Percentiles rank a stretch among this genome's conserved stretches.
Evolutionary conservation across 345 rosid genomes (phyloP).

Genomic region (Physaria fendleri): DNA sequence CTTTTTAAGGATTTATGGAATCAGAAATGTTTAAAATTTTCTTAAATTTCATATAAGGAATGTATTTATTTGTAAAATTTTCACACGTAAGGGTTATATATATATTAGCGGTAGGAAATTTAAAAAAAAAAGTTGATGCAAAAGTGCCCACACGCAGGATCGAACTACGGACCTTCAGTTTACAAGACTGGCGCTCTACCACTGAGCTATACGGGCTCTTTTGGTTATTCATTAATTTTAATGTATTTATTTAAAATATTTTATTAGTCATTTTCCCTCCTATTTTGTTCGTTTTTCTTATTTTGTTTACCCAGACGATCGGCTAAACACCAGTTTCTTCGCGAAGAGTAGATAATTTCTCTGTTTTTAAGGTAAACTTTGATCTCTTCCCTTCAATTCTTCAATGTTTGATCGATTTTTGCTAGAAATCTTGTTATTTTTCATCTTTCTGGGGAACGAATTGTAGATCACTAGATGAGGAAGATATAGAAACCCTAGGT

Average conservation of each 20-base stretch:
- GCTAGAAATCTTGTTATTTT: neutral
- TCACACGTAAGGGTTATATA: too few relatives aligned
- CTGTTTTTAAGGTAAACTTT: too few relatives aligned
- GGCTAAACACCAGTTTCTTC: too few relatives aligned
- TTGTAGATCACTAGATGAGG: neutral
- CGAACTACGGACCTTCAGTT: slow-evolving; percentile 84
- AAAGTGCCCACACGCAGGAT: slow-evolving; percentile 72
- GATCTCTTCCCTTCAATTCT: neutral
- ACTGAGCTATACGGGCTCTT: slow-evolving; percentile 79
- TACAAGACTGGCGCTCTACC: slow-evolving; percentile 93
- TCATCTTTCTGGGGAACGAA: neutral
- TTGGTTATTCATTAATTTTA: too few relatives aligned
- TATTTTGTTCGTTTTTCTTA: too few relatives aligned
- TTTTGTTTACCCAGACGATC: too few relatives aligned
- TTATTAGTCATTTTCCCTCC: too few relatives aligned
- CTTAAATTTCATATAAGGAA: neutral
- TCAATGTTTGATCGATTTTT: neutral
- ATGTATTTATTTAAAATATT: too few relatives aligned
- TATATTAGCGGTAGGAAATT: too few relatives aligned
- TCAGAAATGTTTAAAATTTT: too few relatives aligned
- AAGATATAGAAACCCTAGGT: slow-evolving; percentile 2
- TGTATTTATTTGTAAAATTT: neutral
- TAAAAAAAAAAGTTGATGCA: neutral
- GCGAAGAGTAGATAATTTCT: too few relatives aligned
- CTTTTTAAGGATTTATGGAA: neutral